Evolutionary conservation across 2,329 filamentous ascomycete species (phyloP).

Genomic region (Cladorrhinum sp.): DNA sequence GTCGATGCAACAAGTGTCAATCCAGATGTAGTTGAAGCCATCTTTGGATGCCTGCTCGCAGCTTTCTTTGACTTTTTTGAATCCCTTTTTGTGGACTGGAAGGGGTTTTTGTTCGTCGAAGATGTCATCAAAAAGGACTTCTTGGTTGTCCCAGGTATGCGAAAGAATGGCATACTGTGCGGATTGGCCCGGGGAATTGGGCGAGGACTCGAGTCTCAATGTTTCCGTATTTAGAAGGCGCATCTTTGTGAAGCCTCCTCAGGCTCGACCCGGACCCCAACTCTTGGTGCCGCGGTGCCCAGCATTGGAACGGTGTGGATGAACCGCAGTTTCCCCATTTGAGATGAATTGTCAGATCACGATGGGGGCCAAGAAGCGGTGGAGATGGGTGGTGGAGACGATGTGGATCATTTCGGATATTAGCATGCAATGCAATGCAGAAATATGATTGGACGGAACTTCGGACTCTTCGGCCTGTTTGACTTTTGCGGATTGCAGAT

Average conservation of each 20-base stretch:
- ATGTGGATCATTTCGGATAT: not conserved
- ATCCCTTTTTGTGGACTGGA: not conserved
- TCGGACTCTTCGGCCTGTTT: not conserved
- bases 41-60: not conserved
- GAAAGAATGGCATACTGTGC: constrained; percentile 1
- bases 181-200: not conserved
- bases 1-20: constrained; percentile 31
- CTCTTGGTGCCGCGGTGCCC: not conserved
- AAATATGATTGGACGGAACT: not conserved
- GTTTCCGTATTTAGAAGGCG: constrained; percentile 4
- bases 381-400: not conserved
- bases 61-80: not conserved
- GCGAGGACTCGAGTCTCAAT: not conserved
- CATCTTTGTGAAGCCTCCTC: not conserved
- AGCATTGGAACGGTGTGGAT: not conserved
- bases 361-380: not conserved
- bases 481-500: too few relatives aligned
- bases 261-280: not conserved
- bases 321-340: not conserved
- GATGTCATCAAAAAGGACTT: constrained; percentile 1
- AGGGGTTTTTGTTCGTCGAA: not conserved
- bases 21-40: constrained; percentile 23
- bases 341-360: not conserved
- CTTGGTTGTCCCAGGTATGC: constrained; percentile 7
- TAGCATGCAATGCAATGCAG: not conserved